These are phyloP conservation scores for Torulaspora gathmanii DNA, from an alignment of 805 yeast species.

Conservation along the genomic window DNA sequence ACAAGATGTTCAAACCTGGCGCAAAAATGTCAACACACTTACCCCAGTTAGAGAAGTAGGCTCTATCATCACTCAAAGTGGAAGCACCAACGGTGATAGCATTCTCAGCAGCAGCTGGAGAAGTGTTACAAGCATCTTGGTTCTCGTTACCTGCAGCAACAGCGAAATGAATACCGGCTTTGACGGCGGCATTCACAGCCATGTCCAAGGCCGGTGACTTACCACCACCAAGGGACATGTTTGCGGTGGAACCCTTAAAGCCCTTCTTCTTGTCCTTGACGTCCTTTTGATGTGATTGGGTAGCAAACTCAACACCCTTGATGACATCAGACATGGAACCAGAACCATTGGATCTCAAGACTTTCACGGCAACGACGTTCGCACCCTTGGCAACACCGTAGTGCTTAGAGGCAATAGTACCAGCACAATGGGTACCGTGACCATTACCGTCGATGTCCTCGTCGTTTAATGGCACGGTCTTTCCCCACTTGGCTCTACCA, in stretches of 20 bases:
- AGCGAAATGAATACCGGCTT: conserved; percentile 84
- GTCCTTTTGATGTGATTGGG: conserved; percentile 59
- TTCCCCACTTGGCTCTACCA: conserved; percentile 84
- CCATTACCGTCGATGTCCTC: conserved; percentile 80
- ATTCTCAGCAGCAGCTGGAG: conserved; percentile 82
- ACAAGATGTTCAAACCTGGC: conserved; percentile 86
- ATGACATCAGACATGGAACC: conserved; percentile 82
- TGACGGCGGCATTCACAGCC: conserved; percentile 86
- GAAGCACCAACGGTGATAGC: conserved; percentile 96
- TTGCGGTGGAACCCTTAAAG: conserved; percentile 81
- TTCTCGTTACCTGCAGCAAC: conserved; percentile 97
- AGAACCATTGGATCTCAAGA: conserved; percentile 73
- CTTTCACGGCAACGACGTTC: conserved; percentile 75
- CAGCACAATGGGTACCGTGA: conserved; percentile 97
- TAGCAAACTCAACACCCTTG: conserved; percentile 81
- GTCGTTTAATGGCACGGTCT: conserved; percentile 69
- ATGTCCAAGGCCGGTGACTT: conserved; percentile 78
- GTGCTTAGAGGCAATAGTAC: conserved; percentile 75
- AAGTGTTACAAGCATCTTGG: conserved; percentile 85
- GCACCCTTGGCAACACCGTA: conserved; percentile 86
- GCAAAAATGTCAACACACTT: conserved; percentile 94
- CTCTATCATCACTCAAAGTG: conserved; percentile 81
- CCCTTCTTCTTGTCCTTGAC: conserved; percentile 49
- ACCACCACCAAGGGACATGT: conserved; percentile 95
- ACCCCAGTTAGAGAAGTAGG: conserved; percentile 94